These are phyloP conservation scores for Clavispora fructus DNA, from an alignment of 805 yeast species.

Conservation along the genomic window DNA sequence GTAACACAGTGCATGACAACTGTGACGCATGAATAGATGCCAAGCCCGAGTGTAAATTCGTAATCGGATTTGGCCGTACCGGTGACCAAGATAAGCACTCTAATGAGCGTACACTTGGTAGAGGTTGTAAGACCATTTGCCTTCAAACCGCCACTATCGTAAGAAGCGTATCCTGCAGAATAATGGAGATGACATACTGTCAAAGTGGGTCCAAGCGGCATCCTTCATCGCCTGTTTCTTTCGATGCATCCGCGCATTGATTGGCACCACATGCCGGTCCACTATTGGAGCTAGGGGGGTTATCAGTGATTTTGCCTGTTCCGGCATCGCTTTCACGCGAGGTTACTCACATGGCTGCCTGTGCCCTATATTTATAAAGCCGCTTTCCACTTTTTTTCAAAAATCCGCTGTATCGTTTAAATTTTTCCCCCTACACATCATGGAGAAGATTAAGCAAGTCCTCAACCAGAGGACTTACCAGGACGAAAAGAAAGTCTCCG, in stretches of 20 bases:
- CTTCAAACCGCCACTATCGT: too few species aligned
- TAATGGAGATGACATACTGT: too few species aligned
- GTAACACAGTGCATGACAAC: not conserved
- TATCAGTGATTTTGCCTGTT: not conserved
- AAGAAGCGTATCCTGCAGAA: too few species aligned
- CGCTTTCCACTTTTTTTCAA: not conserved
- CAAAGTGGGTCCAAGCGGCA: not conserved
- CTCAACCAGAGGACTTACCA: slow-evolving; percentile 4
- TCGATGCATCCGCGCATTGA: not conserved
- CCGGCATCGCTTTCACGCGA: not conserved
- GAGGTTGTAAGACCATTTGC: too few species aligned
- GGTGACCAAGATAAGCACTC: too few species aligned
- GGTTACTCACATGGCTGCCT: not conserved
- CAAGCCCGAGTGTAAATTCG: not conserved
- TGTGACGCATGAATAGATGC: not conserved
- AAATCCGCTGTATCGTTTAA: not conserved
- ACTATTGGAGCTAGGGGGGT: not conserved
- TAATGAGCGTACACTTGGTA: too few species aligned
- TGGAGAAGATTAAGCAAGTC: slow-evolving; percentile 14
- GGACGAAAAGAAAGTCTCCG: slow-evolving; percentile 11
- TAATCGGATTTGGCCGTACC: too few species aligned
- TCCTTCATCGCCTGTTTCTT: not conserved
- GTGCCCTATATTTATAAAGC: not conserved
- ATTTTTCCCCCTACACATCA: not conserved
- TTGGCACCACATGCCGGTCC: not conserved